These are phyloP conservation scores for Sherardia arvensis DNA, from an alignment of 257 asterid species.

Conservation along the genomic window DNA sequence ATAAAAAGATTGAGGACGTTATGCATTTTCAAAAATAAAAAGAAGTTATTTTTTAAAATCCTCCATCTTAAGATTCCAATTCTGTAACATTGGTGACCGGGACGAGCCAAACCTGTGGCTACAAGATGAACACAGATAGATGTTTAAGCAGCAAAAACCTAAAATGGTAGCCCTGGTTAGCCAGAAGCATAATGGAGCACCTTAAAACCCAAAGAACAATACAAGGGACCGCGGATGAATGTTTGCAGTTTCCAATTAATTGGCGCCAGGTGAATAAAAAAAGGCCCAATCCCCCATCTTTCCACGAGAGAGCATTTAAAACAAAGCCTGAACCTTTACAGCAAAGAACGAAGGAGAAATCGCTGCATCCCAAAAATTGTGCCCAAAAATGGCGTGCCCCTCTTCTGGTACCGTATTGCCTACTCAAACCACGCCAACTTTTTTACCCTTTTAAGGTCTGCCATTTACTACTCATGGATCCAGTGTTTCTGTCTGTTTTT, in stretches of 20 bases:
- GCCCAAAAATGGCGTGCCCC: slow-evolving; percentile 7
- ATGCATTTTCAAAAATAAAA: too few species aligned
- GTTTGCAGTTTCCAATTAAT: background rate
- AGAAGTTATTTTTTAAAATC: too few species aligned
- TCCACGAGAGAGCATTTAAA: background rate
- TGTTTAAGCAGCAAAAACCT: too few species aligned
- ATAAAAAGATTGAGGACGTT: too few species aligned
- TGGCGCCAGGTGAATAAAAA: slow-evolving; percentile 5
- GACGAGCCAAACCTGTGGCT: too few species aligned
- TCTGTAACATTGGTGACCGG: too few species aligned
- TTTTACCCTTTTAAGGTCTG: slow-evolving; percentile 9
- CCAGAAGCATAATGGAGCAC: too few species aligned
- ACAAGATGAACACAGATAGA: too few species aligned
- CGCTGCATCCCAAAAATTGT: background rate
- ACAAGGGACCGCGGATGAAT: background rate
- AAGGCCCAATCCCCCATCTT: background rate
- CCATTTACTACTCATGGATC: background rate
- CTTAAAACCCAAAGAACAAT: background rate
- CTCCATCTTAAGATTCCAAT: too few species aligned
- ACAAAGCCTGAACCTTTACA: slow-evolving; percentile 1
- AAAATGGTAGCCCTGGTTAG: too few species aligned
- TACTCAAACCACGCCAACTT: slow-evolving; percentile 3
- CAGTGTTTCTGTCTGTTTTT: background rate
- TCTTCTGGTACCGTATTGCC: slow-evolving; percentile 7
- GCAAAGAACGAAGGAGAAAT: background rate